Evolutionary conservation across 768 basidiomycete genomes (phyloP), one percentile per base, ranked within the genome.

Genomic region (Termitomyces sp.): DNA sequence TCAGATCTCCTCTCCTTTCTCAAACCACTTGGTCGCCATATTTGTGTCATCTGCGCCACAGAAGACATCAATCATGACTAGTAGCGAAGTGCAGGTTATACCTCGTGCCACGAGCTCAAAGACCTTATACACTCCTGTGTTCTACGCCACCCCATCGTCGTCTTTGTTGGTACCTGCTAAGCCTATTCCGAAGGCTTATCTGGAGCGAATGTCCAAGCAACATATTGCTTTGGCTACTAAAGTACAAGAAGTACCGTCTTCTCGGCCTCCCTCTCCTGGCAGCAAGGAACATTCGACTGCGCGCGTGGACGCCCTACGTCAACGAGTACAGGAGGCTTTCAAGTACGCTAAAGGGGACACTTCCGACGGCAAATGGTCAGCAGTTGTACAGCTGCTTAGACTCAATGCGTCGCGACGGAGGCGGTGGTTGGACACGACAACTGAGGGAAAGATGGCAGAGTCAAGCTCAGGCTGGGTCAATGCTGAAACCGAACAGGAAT

Each of bases 401-500:
- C 63, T 79, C 53, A 71, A 70, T 6, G 70, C 71, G 35, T 72
- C 77, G 7, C 69, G 72, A 52, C 73, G 74, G 15, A 68, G 69
- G 32, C 66, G 66, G 43, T 72, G 64, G 67, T 56, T 70, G 50
- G 54, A 66, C 32, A 59, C 61, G 40, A 52, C 60, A 29, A 56
- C 52, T 31, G 65, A 63, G 60, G 69, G 40, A 53, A 56, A 55
- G 35, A 54, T 35, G 43, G 56, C 60, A 15, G 40, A 68, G 61
- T 52, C 69, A 57, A 59, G 57, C 59, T 22, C 53, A 62, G 72
- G 60, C 50, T 82, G 58, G 77, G 61, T 68, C 41, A 65, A 67
- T 15, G 64, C 79, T 11, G 71, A 71, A 23, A 76, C 74, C 16
- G 82, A 83, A 62, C 70, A 70, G 42, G 76, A 77, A 33, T 82